These are phyloP conservation scores for Collybiopsis luxurians DNA, from an alignment of 768 basidiomycete species.

Conservation along the genomic window DNA sequence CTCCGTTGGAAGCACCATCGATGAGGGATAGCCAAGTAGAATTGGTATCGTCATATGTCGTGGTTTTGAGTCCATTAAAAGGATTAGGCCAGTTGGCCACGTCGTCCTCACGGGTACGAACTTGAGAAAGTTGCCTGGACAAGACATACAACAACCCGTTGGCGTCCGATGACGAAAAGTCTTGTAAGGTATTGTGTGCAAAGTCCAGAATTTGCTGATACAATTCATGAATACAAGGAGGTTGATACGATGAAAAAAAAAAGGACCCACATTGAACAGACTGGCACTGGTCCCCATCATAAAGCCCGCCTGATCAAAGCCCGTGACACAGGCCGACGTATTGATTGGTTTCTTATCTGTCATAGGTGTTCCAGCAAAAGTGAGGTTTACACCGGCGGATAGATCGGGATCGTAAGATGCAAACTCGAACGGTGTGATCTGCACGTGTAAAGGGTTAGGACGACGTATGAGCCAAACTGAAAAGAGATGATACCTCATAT, in stretches of 20 bases:
- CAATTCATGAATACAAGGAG: constrained; percentile 54
- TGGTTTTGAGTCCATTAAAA: constrained; percentile 47
- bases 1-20: constrained; percentile 70
- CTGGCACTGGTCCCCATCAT: constrained; percentile 75
- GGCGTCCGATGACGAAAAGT: constrained; percentile 36
- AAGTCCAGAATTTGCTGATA: constrained; percentile 55
- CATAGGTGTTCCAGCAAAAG: constrained; percentile 67
- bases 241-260: background rate
- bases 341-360: constrained; percentile 53
- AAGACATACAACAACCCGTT: constrained; percentile 48
- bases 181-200: constrained; percentile 36
- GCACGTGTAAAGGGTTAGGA: background rate
- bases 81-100: constrained; percentile 71
- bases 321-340: constrained; percentile 60
- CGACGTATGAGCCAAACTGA: constrained; percentile 38
- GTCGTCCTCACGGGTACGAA: constrained; percentile 54
- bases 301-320: constrained; percentile 75
- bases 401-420: constrained; percentile 74
- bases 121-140: constrained; percentile 41
- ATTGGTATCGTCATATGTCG: constrained; percentile 53
- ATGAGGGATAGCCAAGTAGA: constrained; percentile 59
- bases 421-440: constrained; percentile 63
- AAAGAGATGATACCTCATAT: constrained; percentile 56
- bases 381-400: constrained; percentile 65
- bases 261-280: constrained; percentile 59